Percentiles rank a stretch among this genome's conserved stretches.
phyloP scores from a whole-genome alignment of 2,329 filamentous ascomycete species.

The Penicillium verrucosum region DNA sequence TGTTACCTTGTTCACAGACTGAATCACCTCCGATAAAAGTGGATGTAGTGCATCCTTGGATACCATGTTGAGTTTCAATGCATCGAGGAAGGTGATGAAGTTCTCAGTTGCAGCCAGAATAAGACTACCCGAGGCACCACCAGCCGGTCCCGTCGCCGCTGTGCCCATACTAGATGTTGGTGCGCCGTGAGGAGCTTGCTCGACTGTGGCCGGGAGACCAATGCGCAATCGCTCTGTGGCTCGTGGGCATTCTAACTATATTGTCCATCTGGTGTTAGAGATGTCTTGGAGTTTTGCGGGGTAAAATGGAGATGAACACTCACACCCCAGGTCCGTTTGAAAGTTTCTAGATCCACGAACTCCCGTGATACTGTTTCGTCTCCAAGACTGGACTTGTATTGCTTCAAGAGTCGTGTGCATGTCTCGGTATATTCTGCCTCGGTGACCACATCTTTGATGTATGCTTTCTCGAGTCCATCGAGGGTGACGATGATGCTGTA shows the following conservation, averaged over 20 bases:
- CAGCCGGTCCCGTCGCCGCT: conserved; percentile 26
- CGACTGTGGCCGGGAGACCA: conserved; percentile 81
- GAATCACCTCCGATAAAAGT: conserved; percentile 89
- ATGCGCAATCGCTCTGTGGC: conserved; percentile 90
- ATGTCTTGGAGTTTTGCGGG: background rate
- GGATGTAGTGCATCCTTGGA: conserved; percentile 98
- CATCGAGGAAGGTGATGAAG: conserved; percentile 97
- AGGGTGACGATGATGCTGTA: conserved; percentile 97
- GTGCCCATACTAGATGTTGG: conserved; percentile 39
- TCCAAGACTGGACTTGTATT: conserved; percentile 91
- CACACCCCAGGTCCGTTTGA: conserved; percentile 90
- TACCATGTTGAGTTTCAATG: conserved; percentile 83
- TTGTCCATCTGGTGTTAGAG: conserved; percentile 2
- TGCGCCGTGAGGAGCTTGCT: conserved; percentile 55
- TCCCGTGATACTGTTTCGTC: conserved; percentile 87
- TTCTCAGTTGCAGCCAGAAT: conserved; percentile 93
- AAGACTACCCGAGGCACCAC: conserved; percentile 56
- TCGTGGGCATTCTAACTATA: conserved; percentile 84
- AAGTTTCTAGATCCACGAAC: conserved; percentile 84
- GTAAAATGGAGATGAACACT: conserved; percentile 34
- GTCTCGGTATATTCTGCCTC: conserved; percentile 95
- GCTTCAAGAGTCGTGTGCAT: conserved; percentile 87
- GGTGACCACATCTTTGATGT: conserved; percentile 88
- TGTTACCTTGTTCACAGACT: conserved; percentile 95
- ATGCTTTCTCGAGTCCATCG: conserved; percentile 93